Evolutionary conservation across 257 asterid species (phyloP).

Genomic region (Solanum clarkiae): DNA sequence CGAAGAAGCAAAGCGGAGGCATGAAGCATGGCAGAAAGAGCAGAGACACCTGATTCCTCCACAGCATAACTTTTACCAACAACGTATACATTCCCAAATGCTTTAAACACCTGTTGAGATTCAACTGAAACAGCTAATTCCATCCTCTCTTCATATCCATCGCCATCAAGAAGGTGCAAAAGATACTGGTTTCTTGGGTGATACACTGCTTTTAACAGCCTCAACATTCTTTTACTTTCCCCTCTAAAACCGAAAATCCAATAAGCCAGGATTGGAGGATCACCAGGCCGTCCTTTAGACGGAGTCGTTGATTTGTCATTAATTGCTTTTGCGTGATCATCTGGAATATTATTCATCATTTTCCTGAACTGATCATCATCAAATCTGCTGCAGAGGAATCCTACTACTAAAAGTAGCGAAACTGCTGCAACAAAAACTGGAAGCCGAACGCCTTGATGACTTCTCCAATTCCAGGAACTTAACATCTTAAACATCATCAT

Average conservation of each 20-base stretch:
- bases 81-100: slow-evolving; percentile 41
- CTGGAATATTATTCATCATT: not conserved
- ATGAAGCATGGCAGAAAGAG: slow-evolving; percentile 44
- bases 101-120: slow-evolving; percentile 13
- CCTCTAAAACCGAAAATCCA: slow-evolving; percentile 40
- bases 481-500: not conserved
- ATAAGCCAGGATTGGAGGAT: slow-evolving; percentile 42
- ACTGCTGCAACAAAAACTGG: not conserved
- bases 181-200: slow-evolving; percentile 58
- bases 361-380: not conserved
- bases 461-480: not conserved
- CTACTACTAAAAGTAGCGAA: not conserved
- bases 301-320: not conserved
- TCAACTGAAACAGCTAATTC: slow-evolving; percentile 13
- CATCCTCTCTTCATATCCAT: slow-evolving; percentile 9
- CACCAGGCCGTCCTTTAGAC: slow-evolving; percentile 19
- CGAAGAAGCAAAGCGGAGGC: slow-evolving; percentile 43
- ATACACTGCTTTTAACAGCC: slow-evolving; percentile 33
- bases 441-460: not conserved
- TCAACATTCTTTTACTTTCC: slow-evolving; percentile 28
- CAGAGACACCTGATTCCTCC: slow-evolving; percentile 30
- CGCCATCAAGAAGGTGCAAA: slow-evolving; percentile 30
- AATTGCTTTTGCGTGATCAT: not conserved
- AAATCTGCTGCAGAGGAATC: not conserved
- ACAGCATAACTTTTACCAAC: slow-evolving; percentile 31